Conservation (phyloP, 257 asterid species). For the Handroanthus guayacan region DNA sequence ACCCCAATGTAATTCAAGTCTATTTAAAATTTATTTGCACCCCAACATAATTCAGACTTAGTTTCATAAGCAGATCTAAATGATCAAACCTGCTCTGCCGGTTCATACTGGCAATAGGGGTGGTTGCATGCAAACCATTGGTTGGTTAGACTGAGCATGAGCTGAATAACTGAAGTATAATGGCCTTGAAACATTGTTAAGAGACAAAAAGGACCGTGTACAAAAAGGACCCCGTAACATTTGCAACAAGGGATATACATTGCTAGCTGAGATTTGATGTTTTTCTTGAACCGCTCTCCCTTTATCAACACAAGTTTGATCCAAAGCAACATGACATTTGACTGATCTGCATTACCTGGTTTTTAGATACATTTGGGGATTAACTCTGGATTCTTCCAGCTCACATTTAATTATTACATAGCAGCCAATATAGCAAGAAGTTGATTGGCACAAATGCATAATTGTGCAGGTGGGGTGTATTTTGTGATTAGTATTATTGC, state of each 20-base stretch:
- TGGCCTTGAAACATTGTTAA: background rate
- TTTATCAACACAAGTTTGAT: background rate
- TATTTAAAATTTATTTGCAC: background rate
- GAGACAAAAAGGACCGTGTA: background rate
- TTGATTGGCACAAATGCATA: no score
- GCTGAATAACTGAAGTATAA: background rate
- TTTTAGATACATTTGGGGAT: no score
- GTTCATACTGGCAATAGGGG: background rate
- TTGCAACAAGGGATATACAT: background rate
- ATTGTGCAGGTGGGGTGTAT: no score
- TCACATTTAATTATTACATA: no score
- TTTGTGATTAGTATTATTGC: no score
- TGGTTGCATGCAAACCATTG: background rate
- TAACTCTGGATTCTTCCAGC: no score
- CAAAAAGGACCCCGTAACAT: background rate
- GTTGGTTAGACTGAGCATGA: background rate
- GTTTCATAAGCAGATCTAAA: conserved; percentile 14
- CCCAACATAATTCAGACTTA: background rate
- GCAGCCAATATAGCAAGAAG: no score
- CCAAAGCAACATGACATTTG: background rate
- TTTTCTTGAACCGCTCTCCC: background rate
- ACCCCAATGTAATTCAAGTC: background rate
- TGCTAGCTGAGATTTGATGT: background rate
- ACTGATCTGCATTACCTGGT: background rate
- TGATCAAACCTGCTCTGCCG: background rate